A percentile compares a stretch with the other conserved stretches of the same genome.
Conservation (phyloP, 2,329 filamentous ascomycete genomes). For the Beauveria sp. region DNA sequence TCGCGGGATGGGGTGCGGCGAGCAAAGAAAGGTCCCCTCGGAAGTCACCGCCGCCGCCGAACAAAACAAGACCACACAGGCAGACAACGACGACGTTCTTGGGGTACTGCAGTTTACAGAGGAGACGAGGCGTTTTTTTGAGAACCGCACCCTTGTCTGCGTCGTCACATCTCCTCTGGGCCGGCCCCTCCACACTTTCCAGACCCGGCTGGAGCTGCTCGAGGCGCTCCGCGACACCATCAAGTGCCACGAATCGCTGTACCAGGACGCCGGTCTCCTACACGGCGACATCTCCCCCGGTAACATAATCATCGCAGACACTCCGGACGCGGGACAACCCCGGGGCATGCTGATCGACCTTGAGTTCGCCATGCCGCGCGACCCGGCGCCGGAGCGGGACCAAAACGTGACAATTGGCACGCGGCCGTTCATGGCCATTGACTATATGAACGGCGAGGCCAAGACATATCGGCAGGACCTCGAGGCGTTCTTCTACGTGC, state of each 20-base stretch:
- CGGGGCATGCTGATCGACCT: constrained; percentile 17
- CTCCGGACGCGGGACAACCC: not conserved
- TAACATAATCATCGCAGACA: constrained; percentile 16
- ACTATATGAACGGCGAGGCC: constrained; percentile 4
- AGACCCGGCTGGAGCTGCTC: constrained; percentile 13
- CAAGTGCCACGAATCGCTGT: constrained; percentile 16
- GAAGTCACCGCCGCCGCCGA: not conserved
- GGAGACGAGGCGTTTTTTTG: constrained; percentile 11
- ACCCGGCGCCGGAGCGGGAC: constrained; percentile 4
- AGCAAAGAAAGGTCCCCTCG: not conserved
- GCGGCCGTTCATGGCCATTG: constrained; percentile 18
- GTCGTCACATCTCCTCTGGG: constrained; percentile 17
- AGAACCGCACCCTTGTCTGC: constrained; percentile 17
- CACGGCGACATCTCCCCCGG: constrained; percentile 15
- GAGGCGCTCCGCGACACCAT: constrained; percentile 16
- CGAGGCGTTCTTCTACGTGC: constrained; percentile 22
- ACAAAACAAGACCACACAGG: too few relatives aligned
- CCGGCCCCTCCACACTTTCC: constrained; percentile 15
- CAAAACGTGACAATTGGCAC: not conserved
- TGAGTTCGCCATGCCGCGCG: constrained; percentile 13
- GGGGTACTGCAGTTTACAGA: constrained; percentile 5
- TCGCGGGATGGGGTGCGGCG: not conserved
- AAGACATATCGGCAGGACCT: constrained; percentile 21
- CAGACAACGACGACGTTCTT: too few relatives aligned
- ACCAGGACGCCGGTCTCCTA: constrained; percentile 10